Conservation (phyloP, 352 stramenopile species). For the Elongisporangium anandrum region DNA sequence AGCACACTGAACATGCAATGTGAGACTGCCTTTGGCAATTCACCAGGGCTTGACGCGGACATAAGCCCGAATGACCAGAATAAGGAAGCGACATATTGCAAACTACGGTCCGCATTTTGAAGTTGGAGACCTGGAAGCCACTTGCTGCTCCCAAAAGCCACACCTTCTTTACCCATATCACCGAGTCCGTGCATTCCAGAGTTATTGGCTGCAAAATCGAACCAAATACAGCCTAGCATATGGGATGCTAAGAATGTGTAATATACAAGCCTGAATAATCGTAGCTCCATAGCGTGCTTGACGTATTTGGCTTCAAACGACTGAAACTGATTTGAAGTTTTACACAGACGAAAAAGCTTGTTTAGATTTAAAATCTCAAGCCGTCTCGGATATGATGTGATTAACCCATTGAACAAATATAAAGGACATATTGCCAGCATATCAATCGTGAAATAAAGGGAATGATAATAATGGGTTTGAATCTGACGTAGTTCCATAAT, state of each 20-base stretch:
- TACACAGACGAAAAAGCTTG: constrained; percentile 53
- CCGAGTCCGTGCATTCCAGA: constrained; percentile 21
- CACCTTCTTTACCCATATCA: not conserved
- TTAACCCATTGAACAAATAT: constrained; percentile 34
- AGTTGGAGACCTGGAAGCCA: constrained; percentile 11
- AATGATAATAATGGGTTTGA: constrained; percentile 36
- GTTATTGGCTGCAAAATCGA: constrained; percentile 48
- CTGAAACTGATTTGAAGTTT: constrained; percentile 35
- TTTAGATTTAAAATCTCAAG: constrained; percentile 50
- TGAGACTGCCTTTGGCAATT: constrained; percentile 36
- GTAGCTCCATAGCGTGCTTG: constrained; percentile 41
- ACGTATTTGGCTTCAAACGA: constrained; percentile 49
- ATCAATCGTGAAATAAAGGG: constrained; percentile 35
- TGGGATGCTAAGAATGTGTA: constrained; percentile 52
- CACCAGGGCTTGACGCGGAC: constrained; percentile 48
- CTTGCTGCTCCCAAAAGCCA: constrained; percentile 11
- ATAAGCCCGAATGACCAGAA: constrained; percentile 61
- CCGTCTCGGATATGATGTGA: constrained; percentile 1
- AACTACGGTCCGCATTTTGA: constrained; percentile 10
- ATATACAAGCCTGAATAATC: constrained; percentile 49
- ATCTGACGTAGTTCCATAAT: constrained; percentile 43
- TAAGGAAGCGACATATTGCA: constrained; percentile 43
- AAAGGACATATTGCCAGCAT: constrained; percentile 35
- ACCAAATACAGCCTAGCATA: constrained; percentile 55
- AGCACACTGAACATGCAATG: constrained; percentile 55